Percentiles rank a stretch among this genome's conserved stretches.
These are phyloP conservation scores for Clonostachys byssicola DNA, from an alignment of 2,329 filamentous ascomycete genomes.

Conservation along the genomic window DNA sequence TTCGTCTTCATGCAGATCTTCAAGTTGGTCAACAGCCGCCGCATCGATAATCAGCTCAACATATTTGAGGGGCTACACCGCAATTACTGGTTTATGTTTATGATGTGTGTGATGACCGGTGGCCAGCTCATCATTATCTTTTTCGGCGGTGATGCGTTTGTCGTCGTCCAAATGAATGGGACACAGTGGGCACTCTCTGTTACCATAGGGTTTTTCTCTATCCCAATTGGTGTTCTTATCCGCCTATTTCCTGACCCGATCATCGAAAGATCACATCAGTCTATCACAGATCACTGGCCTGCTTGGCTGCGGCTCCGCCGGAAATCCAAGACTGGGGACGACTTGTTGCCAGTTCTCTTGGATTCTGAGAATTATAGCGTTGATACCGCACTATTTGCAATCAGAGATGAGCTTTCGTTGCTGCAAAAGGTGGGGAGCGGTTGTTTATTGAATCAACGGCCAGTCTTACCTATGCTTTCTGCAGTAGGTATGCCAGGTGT, in stretches of 20 bases:
- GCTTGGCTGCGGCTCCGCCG: no score
- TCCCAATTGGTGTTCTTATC: slow-evolving; percentile 52
- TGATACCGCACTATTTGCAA: no score
- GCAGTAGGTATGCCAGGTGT: no score
- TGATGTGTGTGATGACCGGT: slow-evolving; percentile 62
- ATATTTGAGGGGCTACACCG: slow-evolving; percentile 66
- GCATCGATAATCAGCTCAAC: slow-evolving; percentile 70
- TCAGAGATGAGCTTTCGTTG: no score
- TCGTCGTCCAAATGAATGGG: slow-evolving; percentile 55
- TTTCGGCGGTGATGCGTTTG: slow-evolving; percentile 64
- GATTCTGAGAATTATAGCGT: no score
- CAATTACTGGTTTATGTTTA: slow-evolving; percentile 74
- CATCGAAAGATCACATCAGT: no score
- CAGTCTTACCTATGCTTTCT: no score
- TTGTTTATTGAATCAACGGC: no score
- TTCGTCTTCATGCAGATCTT: slow-evolving; percentile 84
- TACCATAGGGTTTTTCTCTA: slow-evolving; percentile 60
- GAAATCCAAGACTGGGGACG: no score
- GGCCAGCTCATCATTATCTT: slow-evolving; percentile 72
- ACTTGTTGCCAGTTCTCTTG: no score
- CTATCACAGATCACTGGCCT: no score
- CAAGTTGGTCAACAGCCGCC: slow-evolving; percentile 60
- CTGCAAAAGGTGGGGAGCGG: no score
- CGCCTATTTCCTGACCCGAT: slow-evolving; percentile 29
- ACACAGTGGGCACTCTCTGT: slow-evolving; percentile 68